Conservation (phyloP, 768 basidiomycete genomes). For the Panus rudis region DNA sequence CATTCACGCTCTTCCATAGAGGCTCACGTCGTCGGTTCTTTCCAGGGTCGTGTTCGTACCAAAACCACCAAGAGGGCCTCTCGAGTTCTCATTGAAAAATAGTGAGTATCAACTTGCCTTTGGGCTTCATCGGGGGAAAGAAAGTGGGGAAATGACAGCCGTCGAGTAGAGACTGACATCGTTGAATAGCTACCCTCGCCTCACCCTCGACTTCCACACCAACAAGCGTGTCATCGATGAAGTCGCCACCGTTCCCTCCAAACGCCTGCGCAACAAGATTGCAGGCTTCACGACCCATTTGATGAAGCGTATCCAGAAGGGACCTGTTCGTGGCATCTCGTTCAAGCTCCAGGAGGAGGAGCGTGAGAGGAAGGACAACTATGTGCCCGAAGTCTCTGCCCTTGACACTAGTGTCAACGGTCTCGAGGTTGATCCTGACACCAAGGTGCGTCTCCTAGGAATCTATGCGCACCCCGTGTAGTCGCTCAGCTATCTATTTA, state of each 20-base stretch:
- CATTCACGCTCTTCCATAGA: conserved; percentile 55
- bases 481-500: neutral
- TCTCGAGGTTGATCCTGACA: conserved; percentile 86
- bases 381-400: conserved; percentile 96
- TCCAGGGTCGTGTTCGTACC: conserved; percentile 96
- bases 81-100: conserved; percentile 98
- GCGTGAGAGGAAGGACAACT: conserved; percentile 98
- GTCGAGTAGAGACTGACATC: conserved; percentile 8
- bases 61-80: conserved; percentile 99
- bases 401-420: conserved; percentile 71
- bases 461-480: neutral
- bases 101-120: conserved; percentile 44
- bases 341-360: conserved; percentile 99
- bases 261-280: conserved; percentile 99
- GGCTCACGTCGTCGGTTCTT: conserved; percentile 1
- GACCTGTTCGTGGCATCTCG: conserved; percentile 98
- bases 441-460: conserved; percentile 61
- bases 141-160: neutral
- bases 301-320: conserved; percentile 99
- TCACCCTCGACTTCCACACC: conserved; percentile 99
- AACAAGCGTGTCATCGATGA: conserved; percentile 99
- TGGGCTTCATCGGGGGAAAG: neutral
- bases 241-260: conserved; percentile 94
- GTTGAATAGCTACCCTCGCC: conserved; percentile 80
- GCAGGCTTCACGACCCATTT: conserved; percentile 99